Evolutionary conservation across 2,329 filamentous ascomycete species (phyloP), one percentile per base, ranked within the genome.

Genomic region (Fusarium sp.): DNA sequence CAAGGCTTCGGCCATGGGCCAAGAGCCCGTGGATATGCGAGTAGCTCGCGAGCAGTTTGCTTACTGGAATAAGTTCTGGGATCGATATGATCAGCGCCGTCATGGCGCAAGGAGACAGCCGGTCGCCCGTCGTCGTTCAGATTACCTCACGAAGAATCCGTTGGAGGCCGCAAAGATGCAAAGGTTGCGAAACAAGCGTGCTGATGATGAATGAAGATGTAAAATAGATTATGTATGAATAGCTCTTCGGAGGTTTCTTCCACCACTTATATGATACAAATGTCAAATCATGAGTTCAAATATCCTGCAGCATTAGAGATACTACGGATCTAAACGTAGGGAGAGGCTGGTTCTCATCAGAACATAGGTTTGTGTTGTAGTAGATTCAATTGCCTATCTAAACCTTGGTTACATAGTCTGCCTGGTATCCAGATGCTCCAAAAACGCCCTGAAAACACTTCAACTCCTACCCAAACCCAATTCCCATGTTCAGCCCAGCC

Each of bases 21-120:
- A 40, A 14, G 57, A 68, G 25, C 47, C 63, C 14, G 62, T 64
- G 16, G 73, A 75, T 27, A 50, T 73, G 11, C 47, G 48, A 18
- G 54, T 50, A 16, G 42, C 73, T 14, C 63, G 55, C 4, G 63
- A 75, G 48, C 65, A 66, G 14, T 63, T 61, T n/a, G 46, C 43
- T n/a, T 73, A 72, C 60, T 75, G 73, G 74, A 59, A 72, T 14
- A 20, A 65, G 43, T 72, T 75, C 46, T 75, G 74, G 67, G 72
- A 72, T 23, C 74, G 74, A 3, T 75, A 75, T 47, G 74, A 75
- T 40, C 74, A 75, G 48, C 53, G 32, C 4, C 43, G 47, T 4
- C 72, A 74, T 20, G 60, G 60, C 4, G 7, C 4, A 14, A 25
- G n/a, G 21, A 57, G 21, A 27, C 47, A 32, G 45, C 37, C 42